phyloP scores from a whole-genome alignment of 2,329 filamentous ascomycete species.

The Fusarium annulatum region DNA sequence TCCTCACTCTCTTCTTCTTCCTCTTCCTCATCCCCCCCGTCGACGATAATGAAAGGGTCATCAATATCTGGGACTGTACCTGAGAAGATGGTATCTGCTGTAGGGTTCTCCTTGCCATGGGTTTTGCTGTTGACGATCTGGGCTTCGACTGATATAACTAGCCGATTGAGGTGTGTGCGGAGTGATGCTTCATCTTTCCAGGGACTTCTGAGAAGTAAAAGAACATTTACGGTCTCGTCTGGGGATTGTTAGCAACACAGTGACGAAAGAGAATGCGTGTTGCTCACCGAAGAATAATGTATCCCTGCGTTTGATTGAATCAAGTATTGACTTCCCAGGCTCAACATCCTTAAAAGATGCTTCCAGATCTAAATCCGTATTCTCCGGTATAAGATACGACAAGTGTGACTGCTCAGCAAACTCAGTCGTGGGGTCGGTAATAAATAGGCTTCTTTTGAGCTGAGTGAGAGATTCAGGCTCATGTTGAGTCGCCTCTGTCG shows the following conservation, averaged over 20 bases:
- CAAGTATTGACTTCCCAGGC: constrained; percentile 60
- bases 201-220: constrained; percentile 75
- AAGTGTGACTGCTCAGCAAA: constrained; percentile 70
- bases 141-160: constrained; percentile 75
- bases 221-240: constrained; percentile 80
- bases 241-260: constrained; percentile 38
- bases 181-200: constrained; percentile 67
- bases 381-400: constrained; percentile 69
- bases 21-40: constrained; percentile 48
- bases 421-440: constrained; percentile 42
- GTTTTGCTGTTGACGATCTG: constrained; percentile 70
- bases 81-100: constrained; percentile 70
- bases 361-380: constrained; percentile 66
- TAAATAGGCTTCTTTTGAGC: constrained; percentile 36
- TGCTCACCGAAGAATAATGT: constrained; percentile 77
- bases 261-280: constrained; percentile 53
- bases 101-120: constrained; percentile 58
- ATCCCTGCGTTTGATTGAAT: constrained; percentile 70
- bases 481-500: constrained; percentile 25
- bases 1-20: constrained; percentile 49
- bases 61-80: constrained; percentile 61
- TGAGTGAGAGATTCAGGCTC: constrained; percentile 40
- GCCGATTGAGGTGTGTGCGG: constrained; percentile 67
- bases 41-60: constrained; percentile 63
- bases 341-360: constrained; percentile 59